Evolutionary conservation across 176 grass and related monocot species (phyloP).

Genomic region (Carex kokanica): DNA sequence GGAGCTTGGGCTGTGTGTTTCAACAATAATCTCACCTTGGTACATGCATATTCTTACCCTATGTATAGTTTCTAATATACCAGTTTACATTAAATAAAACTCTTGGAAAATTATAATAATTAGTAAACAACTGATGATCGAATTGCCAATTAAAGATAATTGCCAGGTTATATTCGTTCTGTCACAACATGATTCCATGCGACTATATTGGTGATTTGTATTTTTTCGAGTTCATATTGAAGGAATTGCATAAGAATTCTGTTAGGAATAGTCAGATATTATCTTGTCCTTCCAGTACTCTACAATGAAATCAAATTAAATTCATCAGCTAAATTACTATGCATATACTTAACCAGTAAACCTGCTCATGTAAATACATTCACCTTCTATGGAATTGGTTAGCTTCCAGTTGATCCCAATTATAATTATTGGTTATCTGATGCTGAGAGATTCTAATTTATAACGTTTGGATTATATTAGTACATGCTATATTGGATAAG

Average conservation of each 20-base stretch:
- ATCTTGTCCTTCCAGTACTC: not conserved
- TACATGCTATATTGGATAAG: no score
- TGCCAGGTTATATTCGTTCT: not conserved
- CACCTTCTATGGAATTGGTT: not conserved
- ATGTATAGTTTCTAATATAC: not conserved
- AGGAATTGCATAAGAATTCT: not conserved
- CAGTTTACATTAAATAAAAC: not conserved
- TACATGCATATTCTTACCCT: not conserved
- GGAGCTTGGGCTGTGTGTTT: not conserved
- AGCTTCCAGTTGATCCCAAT: not conserved
- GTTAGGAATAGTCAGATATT: not conserved
- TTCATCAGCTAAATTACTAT: not conserved
- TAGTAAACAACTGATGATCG: not conserved
- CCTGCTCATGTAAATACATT: not conserved
- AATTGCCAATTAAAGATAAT: not conserved
- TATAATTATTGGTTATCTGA: no score
- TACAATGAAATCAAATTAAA: not conserved
- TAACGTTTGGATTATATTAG: no score
- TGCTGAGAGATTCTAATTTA: no score
- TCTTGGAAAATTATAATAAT: not conserved
- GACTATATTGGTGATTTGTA: not conserved
- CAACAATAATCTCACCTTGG: not conserved
- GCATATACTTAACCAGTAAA: not conserved
- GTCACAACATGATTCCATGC: not conserved
- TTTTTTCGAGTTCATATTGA: not conserved